phyloP scores from a whole-genome alignment of 2,329 filamentous ascomycete genomes.

The Bipolaris cookei region DNA sequence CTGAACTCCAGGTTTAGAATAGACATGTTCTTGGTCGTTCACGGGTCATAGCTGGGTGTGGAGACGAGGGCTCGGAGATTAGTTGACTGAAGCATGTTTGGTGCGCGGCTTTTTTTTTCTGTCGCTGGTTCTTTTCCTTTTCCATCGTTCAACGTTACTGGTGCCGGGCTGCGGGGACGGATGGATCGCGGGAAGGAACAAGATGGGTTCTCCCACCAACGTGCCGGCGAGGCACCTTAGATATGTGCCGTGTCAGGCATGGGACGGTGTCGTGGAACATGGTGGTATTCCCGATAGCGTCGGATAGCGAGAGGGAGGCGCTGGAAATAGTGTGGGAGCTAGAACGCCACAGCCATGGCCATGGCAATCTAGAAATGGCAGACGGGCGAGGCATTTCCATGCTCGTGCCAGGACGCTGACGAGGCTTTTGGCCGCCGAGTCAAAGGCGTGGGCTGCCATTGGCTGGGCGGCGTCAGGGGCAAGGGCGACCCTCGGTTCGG shows the following conservation, averaged over 20 bases:
- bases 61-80: slow-evolving; percentile 1
- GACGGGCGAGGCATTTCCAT: slow-evolving; percentile 11
- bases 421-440: slow-evolving; percentile 21
- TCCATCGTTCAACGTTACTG: not conserved
- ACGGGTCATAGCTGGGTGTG: not conserved
- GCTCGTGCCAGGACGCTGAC: slow-evolving; percentile 19
- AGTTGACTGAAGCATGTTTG: not conserved
- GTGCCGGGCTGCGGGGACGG: not conserved
- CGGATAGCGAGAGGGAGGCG: not conserved
- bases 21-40: not conserved
- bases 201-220: no score
- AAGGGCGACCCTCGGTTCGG: slow-evolving; percentile 31
- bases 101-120: not conserved
- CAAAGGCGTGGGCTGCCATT: not conserved
- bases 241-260: no score
- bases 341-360: slow-evolving; percentile 7
- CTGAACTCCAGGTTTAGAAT: not conserved
- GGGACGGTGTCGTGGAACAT: not conserved
- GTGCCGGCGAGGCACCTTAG: not conserved
- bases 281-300: not conserved
- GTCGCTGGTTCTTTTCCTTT: not conserved
- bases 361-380: slow-evolving; percentile 12
- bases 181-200: no score
- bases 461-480: slow-evolving; percentile 17
- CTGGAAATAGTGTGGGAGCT: not conserved